Percentiles rank a stretch among this genome's conserved stretches.
Conservation (phyloP, 176 grass and related monocot species). For the Carex scoparia region DNA sequence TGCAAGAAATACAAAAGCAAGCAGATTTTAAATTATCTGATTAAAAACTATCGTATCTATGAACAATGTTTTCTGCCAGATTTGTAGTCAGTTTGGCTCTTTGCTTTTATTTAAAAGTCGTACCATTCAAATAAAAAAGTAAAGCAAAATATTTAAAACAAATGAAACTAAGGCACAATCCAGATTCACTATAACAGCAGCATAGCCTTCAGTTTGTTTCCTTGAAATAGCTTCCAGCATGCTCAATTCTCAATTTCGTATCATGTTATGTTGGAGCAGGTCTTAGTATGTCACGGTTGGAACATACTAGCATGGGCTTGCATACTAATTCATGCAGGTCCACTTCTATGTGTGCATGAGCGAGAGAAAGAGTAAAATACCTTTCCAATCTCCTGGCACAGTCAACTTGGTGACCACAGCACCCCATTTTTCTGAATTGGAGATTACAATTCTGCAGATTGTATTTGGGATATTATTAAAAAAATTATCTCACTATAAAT, state of each 20-base stretch:
- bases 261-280: background rate
- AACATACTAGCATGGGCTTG: background rate
- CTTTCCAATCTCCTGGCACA: conserved; percentile 94
- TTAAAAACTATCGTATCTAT: background rate
- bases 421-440: conserved; percentile 79
- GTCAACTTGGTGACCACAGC: conserved; percentile 59
- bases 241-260: background rate
- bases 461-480: background rate
- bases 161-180: background rate
- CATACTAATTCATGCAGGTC: background rate
- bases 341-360: background rate
- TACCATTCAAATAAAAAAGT: background rate
- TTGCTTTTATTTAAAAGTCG: background rate
- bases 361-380: conserved; percentile 25
- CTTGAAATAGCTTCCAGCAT: background rate
- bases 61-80: background rate
- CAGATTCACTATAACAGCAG: background rate
- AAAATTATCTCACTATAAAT: background rate
- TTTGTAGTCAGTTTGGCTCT: background rate
- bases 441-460: conserved; percentile 57
- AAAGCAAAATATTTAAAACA: background rate
- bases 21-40: background rate
- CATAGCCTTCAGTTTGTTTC: background rate
- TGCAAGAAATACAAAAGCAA: conserved; percentile 27
- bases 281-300: background rate